Evolutionary conservation across 139 green algal species (phyloP).

Genomic region (Chlorella sp.): DNA sequence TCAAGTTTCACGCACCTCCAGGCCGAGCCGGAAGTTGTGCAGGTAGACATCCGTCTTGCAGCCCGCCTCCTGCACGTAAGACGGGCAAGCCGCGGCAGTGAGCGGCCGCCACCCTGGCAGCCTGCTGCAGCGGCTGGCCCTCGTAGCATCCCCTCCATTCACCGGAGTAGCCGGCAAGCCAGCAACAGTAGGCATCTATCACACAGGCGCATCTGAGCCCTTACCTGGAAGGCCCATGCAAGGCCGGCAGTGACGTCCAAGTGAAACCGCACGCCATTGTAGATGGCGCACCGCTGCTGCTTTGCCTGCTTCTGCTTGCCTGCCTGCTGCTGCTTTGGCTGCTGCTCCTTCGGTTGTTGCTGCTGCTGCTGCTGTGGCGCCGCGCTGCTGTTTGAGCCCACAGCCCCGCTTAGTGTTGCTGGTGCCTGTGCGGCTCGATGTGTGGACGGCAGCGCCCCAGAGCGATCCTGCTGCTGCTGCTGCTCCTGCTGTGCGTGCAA

Average conservation of each 20-base stretch:
- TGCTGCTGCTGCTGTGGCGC: too few species aligned
- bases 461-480: too few species aligned
- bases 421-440: too few species aligned
- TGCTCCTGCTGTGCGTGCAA: too few species aligned
- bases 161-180: neutral
- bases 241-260: neutral
- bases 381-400: too few species aligned
- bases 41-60: neutral
- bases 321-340: too few species aligned
- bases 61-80: neutral
- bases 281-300: slow-evolving; percentile 3
- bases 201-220: neutral
- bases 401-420: too few species aligned
- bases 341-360: too few species aligned
- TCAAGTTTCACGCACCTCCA: neutral
- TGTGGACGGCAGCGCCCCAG: too few species aligned
- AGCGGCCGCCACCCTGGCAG: neutral
- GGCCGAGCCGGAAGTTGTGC: neutral
- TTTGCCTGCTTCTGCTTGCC: neutral
- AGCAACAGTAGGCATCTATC: neutral
- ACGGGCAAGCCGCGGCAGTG: neutral
- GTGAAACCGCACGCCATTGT: neutral
- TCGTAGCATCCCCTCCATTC: neutral
- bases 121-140: neutral
- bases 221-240: slow-evolving; percentile 13